These are phyloP conservation scores for Penicillium sp. DNA, from an alignment of 2,329 filamentous ascomycete genomes.

Conservation along the genomic window DNA sequence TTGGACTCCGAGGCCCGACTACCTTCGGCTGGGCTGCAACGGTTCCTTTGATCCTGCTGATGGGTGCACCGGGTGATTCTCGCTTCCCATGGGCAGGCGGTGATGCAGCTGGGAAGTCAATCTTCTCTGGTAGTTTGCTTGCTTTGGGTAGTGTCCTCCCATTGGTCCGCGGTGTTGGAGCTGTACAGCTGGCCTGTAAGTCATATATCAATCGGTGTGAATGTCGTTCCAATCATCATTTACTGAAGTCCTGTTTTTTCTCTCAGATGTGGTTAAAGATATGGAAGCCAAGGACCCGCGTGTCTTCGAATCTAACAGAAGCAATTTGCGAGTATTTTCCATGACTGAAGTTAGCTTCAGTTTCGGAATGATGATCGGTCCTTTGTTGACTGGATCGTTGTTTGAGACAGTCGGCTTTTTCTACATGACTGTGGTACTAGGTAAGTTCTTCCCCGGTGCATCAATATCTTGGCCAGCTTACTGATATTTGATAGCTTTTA, in stretches of 20 bases:
- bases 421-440: conserved; percentile 16
- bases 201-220: not conserved
- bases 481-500: not conserved
- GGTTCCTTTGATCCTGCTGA: conserved; percentile 22
- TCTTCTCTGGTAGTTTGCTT: conserved; percentile 22
- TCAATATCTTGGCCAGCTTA: not conserved
- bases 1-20: conserved; percentile 22
- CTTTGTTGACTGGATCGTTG: conserved; percentile 21
- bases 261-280: conserved; percentile 21
- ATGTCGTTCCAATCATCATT: not conserved
- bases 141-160: conserved; percentile 20
- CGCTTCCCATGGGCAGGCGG: conserved; percentile 25
- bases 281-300: conserved; percentile 19
- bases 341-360: conserved; percentile 24
- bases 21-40: conserved; percentile 22
- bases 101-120: conserved; percentile 19
- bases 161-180: conserved; percentile 27
- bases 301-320: conserved; percentile 30
- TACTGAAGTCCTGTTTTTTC: not conserved
- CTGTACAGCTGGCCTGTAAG: conserved; percentile 30
- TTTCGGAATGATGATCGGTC: conserved; percentile 26
- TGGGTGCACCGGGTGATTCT: conserved; percentile 28
- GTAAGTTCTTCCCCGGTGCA: conserved; percentile 1
- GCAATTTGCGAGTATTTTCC: conserved; percentile 24
- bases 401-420: conserved; percentile 22